Evolutionary conservation across 2,329 filamentous ascomycete genomes (phyloP).

Genomic region (Dactylellina sp.): DNA sequence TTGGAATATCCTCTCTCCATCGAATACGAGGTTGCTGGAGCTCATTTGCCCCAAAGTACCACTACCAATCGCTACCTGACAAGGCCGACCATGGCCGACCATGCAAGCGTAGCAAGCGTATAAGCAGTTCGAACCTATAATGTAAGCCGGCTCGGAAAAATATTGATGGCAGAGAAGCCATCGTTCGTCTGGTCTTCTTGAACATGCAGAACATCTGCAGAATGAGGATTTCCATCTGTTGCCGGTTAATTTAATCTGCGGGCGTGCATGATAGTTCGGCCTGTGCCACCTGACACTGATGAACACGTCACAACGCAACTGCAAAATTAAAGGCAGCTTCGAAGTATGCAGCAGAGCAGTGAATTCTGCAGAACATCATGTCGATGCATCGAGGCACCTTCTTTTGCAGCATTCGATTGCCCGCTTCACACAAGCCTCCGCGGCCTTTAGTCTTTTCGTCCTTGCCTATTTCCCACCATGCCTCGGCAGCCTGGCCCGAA

Average conservation of each 20-base stretch:
- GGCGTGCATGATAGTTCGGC: constrained; percentile 23
- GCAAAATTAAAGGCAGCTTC: constrained; percentile 19
- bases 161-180: constrained; percentile 1
- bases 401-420: constrained; percentile 3
- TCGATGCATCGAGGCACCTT: constrained; percentile 22
- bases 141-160: constrained; percentile 43
- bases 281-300: constrained; percentile 51
- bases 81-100: constrained; percentile 3
- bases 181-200: constrained; percentile 39
- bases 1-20: constrained; percentile 2
- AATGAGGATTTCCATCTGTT: constrained; percentile 2
- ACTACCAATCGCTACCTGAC: constrained; percentile 43
- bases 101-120: constrained; percentile 19
- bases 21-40: constrained; percentile 32
- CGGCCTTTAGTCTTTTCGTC: neutral
- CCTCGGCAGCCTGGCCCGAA: neutral
- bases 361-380: constrained; percentile 11
- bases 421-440: neutral
- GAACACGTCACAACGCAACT: constrained; percentile 54
- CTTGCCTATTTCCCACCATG: neutral
- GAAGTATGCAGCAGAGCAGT: constrained; percentile 3
- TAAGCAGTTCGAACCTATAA: too few relatives aligned
- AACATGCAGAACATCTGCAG: constrained; percentile 33
- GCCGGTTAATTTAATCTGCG: too few relatives aligned
- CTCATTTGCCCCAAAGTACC: constrained; percentile 44